Evolutionary conservation across 176 grass and related monocot species (phyloP).

Genomic region (Carex scoparia): DNA sequence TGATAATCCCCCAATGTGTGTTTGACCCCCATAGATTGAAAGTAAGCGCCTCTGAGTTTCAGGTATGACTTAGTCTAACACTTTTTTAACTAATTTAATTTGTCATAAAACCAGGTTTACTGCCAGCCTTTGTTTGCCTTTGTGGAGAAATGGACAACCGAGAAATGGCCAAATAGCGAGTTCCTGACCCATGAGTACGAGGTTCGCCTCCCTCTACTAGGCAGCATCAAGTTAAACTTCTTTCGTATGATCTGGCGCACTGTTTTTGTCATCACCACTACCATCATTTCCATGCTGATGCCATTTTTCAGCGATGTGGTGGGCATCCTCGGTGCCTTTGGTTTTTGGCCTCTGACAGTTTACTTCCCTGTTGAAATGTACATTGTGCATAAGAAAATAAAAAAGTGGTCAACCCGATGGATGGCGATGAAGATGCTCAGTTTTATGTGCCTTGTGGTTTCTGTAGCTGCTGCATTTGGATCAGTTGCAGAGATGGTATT

Average conservation of each 20-base stretch:
- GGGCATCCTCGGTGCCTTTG: slow-evolving; percentile 69
- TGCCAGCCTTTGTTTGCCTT: slow-evolving; percentile 56
- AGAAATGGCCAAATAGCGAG: slow-evolving; percentile 34
- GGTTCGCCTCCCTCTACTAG: background rate
- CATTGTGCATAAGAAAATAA: slow-evolving; percentile 50
- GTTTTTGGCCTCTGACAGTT: slow-evolving; percentile 92
- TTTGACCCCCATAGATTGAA: no score
- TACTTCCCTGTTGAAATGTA: slow-evolving; percentile 99
- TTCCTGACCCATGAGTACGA: slow-evolving; percentile 39
- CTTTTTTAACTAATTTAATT: background rate
- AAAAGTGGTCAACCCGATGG: slow-evolving; percentile 24
- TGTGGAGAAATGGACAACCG: slow-evolving; percentile 37
- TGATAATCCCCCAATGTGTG: no score
- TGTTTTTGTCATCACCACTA: slow-evolving; percentile 61
- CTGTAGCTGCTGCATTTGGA: slow-evolving; percentile 40
- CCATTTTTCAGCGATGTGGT: slow-evolving; percentile 86
- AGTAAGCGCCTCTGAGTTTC: no score
- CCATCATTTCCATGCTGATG: slow-evolving; percentile 61
- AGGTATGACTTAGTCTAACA: background rate
- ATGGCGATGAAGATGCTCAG: slow-evolving; percentile 48
- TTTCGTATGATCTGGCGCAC: slow-evolving; percentile 56
- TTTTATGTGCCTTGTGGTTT: slow-evolving; percentile 40
- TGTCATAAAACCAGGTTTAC: slow-evolving; percentile 30
- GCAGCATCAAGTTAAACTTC: slow-evolving; percentile 34
- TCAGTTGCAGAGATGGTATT: slow-evolving; percentile 48